phyloP scores from a whole-genome alignment of 306 rosid species.

The Rubus idaeus region DNA sequence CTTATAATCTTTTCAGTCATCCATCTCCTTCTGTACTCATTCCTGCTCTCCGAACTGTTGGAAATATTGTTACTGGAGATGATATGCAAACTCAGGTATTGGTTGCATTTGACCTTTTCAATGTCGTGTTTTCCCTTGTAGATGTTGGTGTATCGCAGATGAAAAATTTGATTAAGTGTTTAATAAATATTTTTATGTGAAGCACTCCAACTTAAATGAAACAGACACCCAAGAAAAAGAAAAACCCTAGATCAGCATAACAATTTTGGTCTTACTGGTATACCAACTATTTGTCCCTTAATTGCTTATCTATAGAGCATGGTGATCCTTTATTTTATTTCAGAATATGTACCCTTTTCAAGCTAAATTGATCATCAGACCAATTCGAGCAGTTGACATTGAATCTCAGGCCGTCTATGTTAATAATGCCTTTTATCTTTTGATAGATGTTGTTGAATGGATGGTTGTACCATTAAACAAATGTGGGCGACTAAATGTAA shows the following conservation, averaged over 20 bases:
- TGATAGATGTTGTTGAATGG: neutral
- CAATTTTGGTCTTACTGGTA: neutral
- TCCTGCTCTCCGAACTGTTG: conserved; percentile 94
- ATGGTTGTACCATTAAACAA: neutral
- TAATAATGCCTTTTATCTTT: neutral
- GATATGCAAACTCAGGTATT: conserved; percentile 94
- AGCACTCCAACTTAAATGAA: neutral
- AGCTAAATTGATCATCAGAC: neutral
- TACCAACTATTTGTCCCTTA: neutral
- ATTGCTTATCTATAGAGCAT: neutral
- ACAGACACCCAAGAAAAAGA: neutral
- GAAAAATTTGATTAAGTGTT: neutral
- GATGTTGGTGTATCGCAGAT: neutral
- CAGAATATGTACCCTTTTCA: neutral
- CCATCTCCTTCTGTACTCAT: conserved; percentile 86
- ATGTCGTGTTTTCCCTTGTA: neutral
- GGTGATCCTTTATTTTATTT: neutral
- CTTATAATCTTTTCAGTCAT: conserved; percentile 48
- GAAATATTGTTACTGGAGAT: conserved; percentile 96
- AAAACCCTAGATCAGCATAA: neutral
- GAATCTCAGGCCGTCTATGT: neutral
- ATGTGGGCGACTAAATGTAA: neutral
- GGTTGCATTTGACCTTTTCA: neutral
- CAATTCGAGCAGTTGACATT: neutral
- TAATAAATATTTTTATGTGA: neutral